Evolutionary conservation across 208 protist genomes (phyloP).

Genomic region (Histomonas meleagridis): DNA sequence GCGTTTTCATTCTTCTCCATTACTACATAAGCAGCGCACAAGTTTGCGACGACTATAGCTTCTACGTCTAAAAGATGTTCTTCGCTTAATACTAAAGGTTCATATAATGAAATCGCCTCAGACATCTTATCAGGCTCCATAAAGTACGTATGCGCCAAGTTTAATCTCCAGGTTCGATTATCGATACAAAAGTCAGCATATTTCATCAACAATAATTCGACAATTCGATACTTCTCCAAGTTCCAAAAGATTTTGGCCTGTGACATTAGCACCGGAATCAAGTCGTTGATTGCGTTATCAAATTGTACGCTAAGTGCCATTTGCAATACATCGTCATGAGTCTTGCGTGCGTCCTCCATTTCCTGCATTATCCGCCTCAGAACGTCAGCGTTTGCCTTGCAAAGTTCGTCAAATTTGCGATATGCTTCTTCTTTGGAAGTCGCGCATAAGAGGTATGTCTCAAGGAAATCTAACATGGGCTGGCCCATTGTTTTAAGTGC

Average conservation of each 20-base stretch:
- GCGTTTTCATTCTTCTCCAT: slow-evolving; percentile 45
- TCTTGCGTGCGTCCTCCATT: background rate
- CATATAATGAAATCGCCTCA: slow-evolving; percentile 46
- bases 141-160: slow-evolving; percentile 50
- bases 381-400: background rate
- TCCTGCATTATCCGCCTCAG: background rate
- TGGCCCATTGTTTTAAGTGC: background rate
- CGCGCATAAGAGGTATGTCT: background rate
- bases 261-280: slow-evolving; percentile 76
- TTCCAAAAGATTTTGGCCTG: slow-evolving; percentile 91
- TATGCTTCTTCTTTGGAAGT: slow-evolving; percentile 32
- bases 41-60: slow-evolving; percentile 50
- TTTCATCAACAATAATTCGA: slow-evolving; percentile 76
- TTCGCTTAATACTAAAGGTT: slow-evolving; percentile 47
- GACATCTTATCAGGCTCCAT: slow-evolving; percentile 47
- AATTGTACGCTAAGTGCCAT: background rate
- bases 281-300: slow-evolving; percentile 68
- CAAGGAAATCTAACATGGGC: background rate
- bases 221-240: slow-evolving; percentile 79
- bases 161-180: slow-evolving; percentile 45
- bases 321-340: background rate
- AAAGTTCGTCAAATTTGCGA: slow-evolving; percentile 12
- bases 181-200: slow-evolving; percentile 58
- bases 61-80: slow-evolving; percentile 41
- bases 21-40: slow-evolving; percentile 52